phyloP scores from a whole-genome alignment of 2,329 filamentous ascomycete genomes.

The Fusarium mundagurra region DNA sequence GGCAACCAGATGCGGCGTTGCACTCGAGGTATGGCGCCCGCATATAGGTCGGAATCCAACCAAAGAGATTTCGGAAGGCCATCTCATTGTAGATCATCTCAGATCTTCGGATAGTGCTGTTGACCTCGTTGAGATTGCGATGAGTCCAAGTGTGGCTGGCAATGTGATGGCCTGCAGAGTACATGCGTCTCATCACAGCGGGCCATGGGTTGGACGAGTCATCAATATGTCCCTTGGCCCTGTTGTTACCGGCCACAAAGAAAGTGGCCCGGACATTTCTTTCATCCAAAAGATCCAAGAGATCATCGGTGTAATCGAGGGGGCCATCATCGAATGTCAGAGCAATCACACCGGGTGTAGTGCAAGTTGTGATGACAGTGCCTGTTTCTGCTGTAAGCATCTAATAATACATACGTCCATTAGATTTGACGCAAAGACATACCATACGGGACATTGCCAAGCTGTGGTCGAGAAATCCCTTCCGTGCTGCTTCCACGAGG shows the following conservation, averaged over 20 bases:
- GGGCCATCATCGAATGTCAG: constrained; percentile 61
- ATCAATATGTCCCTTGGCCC: constrained; percentile 54
- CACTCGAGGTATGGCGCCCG: constrained; percentile 58
- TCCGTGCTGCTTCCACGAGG: constrained; percentile 48
- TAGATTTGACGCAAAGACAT: constrained; percentile 7
- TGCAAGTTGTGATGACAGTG: constrained; percentile 49
- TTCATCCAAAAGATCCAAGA: constrained; percentile 52
- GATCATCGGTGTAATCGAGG: constrained; percentile 51
- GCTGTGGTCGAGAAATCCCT: constrained; percentile 42
- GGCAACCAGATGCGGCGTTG: constrained; percentile 51
- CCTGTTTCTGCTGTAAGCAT: constrained; percentile 42
- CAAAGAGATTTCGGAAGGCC: constrained; percentile 54
- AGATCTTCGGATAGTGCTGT: constrained; percentile 46
- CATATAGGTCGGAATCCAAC: constrained; percentile 56
- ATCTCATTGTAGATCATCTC: constrained; percentile 59
- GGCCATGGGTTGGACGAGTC: constrained; percentile 47
- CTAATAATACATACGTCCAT: constrained; percentile 14
- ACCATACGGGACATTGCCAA: constrained; percentile 53
- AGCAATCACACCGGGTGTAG: constrained; percentile 50
- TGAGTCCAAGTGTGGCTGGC: constrained; percentile 61
- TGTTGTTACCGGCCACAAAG: constrained; percentile 56
- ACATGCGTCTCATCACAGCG: constrained; percentile 53
- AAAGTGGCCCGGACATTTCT: constrained; percentile 51
- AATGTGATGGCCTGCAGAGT: constrained; percentile 56
- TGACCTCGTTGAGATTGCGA: constrained; percentile 52